Evolutionary conservation across 768 basidiomycete species (phyloP), one percentile per base, ranked within the genome.

Genomic region (Saitozyma sp.): DNA sequence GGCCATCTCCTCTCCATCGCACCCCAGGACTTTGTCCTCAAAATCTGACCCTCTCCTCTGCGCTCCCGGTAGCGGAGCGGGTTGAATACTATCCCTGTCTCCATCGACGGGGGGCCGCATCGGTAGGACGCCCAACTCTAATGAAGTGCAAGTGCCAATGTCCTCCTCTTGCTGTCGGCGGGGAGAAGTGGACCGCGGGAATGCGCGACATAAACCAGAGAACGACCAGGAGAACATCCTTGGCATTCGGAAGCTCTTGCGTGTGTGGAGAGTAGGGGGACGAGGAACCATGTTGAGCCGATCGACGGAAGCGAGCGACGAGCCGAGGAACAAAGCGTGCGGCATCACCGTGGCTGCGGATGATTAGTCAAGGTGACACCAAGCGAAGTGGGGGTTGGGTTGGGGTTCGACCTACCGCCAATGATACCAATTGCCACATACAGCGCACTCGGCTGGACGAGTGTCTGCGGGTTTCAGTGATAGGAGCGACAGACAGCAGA

Each of bases 271-370:
- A 8, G 54, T 40, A 6, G 75, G 75, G 20, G 70, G 67, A 9
- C 62, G 37, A 10, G 76, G 76, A 11, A 72, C 50, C 73, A 75
- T 73, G 46, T 75, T 80, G 13, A 91, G 71, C 50, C 92, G 82
- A 61, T 92, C 88, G 74, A 92, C 89, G 0, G 90, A 92, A 2
- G 91, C 88, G 6, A 96, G 85, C 39, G 86, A 85, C 3, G 90
- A 91, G 6, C 92, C 93, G 14, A 96, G 83, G 82, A 90, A 92
- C n/a, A 96, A 82, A 62, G 88, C 88, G 77, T 94, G 92, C 0
- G 92, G 92, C 92, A 94, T 94, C 62, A 92, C 88, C 3, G 91
- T 96, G 1, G 91, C 91, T 14, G 54, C 50, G 54, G 37, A 29
- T 5, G 29, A 2, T 29, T 5, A 29, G 29, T 29, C 29, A 29